A percentile compares a stretch with the other conserved stretches of the same genome.
Evolutionary conservation across 495 filamentous ascomycete genomes (phyloP).

Genomic region (Penicillium atrosanguineum): DNA sequence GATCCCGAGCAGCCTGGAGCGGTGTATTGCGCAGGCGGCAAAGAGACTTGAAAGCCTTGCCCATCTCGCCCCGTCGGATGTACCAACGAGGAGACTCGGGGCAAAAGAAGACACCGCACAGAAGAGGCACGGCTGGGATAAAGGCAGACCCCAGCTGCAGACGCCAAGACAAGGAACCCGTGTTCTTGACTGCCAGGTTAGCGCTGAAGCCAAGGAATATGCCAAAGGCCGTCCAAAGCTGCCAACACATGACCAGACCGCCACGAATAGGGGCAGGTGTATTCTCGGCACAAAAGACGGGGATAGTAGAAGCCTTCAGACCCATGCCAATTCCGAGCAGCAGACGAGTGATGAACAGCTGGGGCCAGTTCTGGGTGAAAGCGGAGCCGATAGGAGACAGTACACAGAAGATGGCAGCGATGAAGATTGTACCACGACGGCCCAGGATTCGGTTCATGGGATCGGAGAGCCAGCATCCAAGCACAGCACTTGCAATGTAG

Average conservation of each 20-base stretch:
- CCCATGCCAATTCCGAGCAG: conserved; percentile 69
- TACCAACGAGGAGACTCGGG: conserved; percentile 70
- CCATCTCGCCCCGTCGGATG: conserved; percentile 57
- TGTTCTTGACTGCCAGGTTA: conserved; percentile 57
- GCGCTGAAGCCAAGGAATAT: conserved; percentile 61
- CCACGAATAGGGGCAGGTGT: conserved; percentile 60
- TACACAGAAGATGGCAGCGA: conserved; percentile 60
- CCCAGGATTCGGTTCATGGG: conserved; percentile 54
- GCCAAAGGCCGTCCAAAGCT: conserved; percentile 54
- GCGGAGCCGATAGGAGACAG: conserved; percentile 56
- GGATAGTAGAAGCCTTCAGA: conserved; percentile 57
- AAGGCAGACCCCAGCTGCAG: conserved; percentile 65
- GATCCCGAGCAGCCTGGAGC: conserved; percentile 62
- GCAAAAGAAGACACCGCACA: conserved; percentile 61
- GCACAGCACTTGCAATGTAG: conserved; percentile 35
- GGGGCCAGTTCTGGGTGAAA: conserved; percentile 54
- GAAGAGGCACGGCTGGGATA: conserved; percentile 66
- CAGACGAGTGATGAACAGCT: conserved; percentile 56
- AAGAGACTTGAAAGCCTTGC: conserved; percentile 58
- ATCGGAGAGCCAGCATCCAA: conserved; percentile 61
- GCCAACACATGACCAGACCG: conserved; percentile 63
- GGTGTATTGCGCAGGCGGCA: conserved; percentile 57
- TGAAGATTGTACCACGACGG: conserved; percentile 59
- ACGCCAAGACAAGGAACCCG: conserved; percentile 58
- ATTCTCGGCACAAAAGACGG: conserved; percentile 63